Conservation (phyloP, 2,329 filamentous ascomycete genomes). For the Bipolaris oryzae region DNA sequence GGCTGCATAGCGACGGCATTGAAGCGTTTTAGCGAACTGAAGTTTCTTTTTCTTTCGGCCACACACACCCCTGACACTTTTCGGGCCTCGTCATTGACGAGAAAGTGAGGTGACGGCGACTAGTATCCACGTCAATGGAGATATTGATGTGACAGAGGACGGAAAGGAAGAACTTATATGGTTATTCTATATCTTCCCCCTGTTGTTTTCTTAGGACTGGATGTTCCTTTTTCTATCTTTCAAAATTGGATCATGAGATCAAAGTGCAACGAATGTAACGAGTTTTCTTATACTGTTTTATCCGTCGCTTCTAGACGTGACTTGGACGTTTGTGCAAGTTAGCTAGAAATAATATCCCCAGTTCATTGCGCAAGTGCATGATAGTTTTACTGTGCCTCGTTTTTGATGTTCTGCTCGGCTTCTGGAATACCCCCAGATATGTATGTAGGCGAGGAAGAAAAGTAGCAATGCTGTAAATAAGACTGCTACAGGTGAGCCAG, state of each 20-base stretch:
- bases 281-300: neutral
- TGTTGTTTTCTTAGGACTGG: no score
- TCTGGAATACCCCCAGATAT: no score
- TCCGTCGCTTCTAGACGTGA: neutral
- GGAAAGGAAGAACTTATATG: no score
- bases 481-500: no score
- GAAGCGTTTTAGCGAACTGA: slow-evolving; percentile 42
- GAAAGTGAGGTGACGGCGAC: neutral
- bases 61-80: neutral
- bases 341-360: neutral
- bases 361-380: no score
- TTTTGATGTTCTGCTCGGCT: no score
- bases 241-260: neutral
- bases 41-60: slow-evolving; percentile 4
- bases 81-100: slow-evolving; percentile 1
- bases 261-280: slow-evolving; percentile 1
- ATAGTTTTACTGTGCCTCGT: no score
- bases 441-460: no score
- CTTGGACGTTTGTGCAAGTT: neutral
- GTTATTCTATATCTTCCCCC: no score
- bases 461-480: no score
- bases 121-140: neutral
- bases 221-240: neutral
- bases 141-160: neutral
- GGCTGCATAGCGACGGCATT: slow-evolving; percentile 47